Evolutionary conservation across 768 basidiomycete genomes (phyloP), one percentile per base, ranked within the genome.

Genomic region (Mycena maculata): DNA sequence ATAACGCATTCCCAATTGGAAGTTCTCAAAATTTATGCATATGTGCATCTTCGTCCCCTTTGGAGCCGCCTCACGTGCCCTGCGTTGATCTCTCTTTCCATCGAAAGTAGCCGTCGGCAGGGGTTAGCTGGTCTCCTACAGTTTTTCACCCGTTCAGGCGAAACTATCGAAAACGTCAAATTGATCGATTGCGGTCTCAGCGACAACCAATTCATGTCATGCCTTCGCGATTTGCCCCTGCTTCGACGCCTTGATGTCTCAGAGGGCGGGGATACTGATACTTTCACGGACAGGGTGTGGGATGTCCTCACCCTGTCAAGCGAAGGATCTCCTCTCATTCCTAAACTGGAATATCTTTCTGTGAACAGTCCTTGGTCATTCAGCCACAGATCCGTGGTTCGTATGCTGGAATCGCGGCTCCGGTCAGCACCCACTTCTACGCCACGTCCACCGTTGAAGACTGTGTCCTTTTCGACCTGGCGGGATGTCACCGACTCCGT

Each of bases 361-460:
- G 55, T 38, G 33, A 38, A 8, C 8, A 25, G 8, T 60, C 60
- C 52, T 47, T 87, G 52, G 80, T 36, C 13, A 36, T 36, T n/a
- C n/a, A n/a, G 33, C 33, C 8, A 36, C 13, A 36, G 8, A 36
- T 13, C 33, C 33, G 13, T 36, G 33, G 33, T 36, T 36, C 33
- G 13, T 13, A 36, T 36, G 33, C 33, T 36, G 33, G 13, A 36
- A 36, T 36, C 33, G 33, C 33, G 33, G 33, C 8, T 36, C 33
- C 8, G 33, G 33, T 36, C 33, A 13, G 13, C 33, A 36, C 33
- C 33, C 33, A 36, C 13, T 13, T 36, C 33, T 6, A 13, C 33
- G 13, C 6, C 33, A 36, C 33, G 33, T 36, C n/a, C 13, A 13
- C 33, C 33, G 8, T 36, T 36, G 8, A 36, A 36, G 13, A 36